Evolutionary conservation across 2,329 filamentous ascomycete species (phyloP), one percentile per base, ranked within the genome.

Genomic region (Metarhizium rileyi): DNA sequence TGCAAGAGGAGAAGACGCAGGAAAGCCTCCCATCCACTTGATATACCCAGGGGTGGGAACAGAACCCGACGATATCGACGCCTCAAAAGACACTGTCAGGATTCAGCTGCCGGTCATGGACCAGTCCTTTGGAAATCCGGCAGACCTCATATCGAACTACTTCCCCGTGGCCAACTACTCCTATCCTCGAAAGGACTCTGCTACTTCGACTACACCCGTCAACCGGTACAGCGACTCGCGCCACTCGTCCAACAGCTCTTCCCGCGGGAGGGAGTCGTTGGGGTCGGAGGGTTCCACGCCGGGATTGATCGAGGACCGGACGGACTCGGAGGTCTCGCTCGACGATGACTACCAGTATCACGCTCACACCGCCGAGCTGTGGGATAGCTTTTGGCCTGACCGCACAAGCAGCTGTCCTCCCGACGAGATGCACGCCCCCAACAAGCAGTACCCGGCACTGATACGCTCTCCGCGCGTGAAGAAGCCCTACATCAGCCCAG

Each of bases 281-380:
- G 70, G 65, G 28, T 77, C 74, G 1, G 66, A 71, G 41, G 65
- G 61, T 25, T 76, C 74, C 3, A 56, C 70, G 4, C 75, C 75
- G 1, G 70, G 71, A 26, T 67, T 78, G 59, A 68, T 75, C 16
- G 74, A 78, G 53, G 72, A 77, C 56, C 70, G 69, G 5, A 66
- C 66, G 6, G 74, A 76, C 55, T 77, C 74, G 4, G 76, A 78
- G 47, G 59, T 63, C 18, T 78, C 75, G 5, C 55, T 65, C 28
- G 75, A 79, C 20, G 75, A 77, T 40, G 74, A 78, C 55, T 69
- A 70, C 50, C 70, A 74, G 52, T 72, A 75, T 53, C 70, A 73
- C 49, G 59, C 67, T 20, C 67, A 73, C 28, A 66, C 67, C 5
- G 60, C 67, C 25, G 69, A 74, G 55, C 59, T 76, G 2, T 79